A percentile compares a stretch with the other conserved stretches of the same genome.
Evolutionary conservation across 2,329 filamentous ascomycete species (phyloP).

Genomic region (Cladorrhinum sp.): DNA sequence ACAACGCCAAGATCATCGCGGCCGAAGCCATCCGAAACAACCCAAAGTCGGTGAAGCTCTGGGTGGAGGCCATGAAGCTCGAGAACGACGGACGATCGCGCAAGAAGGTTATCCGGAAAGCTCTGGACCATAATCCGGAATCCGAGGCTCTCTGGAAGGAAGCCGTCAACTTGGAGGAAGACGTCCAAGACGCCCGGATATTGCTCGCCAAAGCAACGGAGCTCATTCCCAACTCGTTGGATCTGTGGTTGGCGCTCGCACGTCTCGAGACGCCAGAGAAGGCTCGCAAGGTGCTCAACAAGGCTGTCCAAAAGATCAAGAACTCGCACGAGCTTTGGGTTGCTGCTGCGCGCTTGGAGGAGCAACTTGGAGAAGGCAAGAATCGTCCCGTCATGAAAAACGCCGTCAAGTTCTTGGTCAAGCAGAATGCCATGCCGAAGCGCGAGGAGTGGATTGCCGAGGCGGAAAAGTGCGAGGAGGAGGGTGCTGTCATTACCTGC

Average conservation of each 20-base stretch:
- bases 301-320: constrained; percentile 87
- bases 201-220: constrained; percentile 93
- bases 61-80: constrained; percentile 93
- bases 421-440: constrained; percentile 93
- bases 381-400: constrained; percentile 93
- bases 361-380: constrained; percentile 74
- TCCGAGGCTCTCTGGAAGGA: constrained; percentile 98
- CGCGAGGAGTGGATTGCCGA: constrained; percentile 96
- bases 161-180: constrained; percentile 90
- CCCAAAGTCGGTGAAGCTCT: constrained; percentile 79
- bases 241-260: constrained; percentile 91
- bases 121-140: constrained; percentile 87
- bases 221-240: constrained; percentile 87
- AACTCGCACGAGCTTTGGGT: constrained; percentile 97
- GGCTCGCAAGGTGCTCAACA: constrained; percentile 92
- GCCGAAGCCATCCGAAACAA: constrained; percentile 92
- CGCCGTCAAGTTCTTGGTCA: constrained; percentile 81
- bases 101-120: constrained; percentile 88
- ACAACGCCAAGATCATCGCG: constrained; percentile 94
- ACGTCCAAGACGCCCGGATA: constrained; percentile 80
- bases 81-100: constrained; percentile 80
- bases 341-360: constrained; percentile 84
- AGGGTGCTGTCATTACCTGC: constrained; percentile 83
- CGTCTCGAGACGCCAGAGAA: constrained; percentile 86
- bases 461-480: constrained; percentile 90